Base-by-base conservation (phyloP, 2,329 filamentous ascomycete species). In the Cordyceps cateniannulata region DNA sequence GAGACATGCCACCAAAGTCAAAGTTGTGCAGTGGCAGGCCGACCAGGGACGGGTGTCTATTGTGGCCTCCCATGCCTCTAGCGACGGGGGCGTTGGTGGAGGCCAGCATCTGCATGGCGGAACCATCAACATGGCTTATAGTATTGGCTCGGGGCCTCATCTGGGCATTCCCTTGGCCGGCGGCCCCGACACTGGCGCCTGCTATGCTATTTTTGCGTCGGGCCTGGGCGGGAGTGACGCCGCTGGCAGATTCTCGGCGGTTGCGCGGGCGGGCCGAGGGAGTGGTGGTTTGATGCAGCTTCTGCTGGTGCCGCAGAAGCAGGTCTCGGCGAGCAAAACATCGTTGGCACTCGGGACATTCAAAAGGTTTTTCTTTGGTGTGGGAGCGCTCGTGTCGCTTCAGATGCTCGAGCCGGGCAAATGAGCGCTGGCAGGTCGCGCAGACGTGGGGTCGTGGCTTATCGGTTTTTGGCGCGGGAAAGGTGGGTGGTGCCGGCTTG, bases 371-470 rank as follows among this genome's bases (percentile, higher is more conserved):
- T 77, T 99, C 93, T 74, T 99, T 97, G 72, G 62, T 64, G 48
- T 64, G 62, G n/a, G 62, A 64, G 40, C 62, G 62, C 44, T 61
- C 58, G 47, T 64, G 62, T 38, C 62, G 89, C 79, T 99, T 99
- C 66, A 99, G 79, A 74, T 99, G 95, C 77, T 99, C 95, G 68
- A 99, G 79, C 63, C 95, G 87, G 62, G 95, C 95, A 74, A 99
- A 99, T 35, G 91, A 96, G 66, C 95, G 87, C 69, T 87, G 85
- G 75, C 95, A 99, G 52, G 93, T 98, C 45, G 81, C 86, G 78
- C 95, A 99, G 63, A 96, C 87, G 76, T 99, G 95, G 65, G 95
- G 95, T 65, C 93, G 86, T 61, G 95, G 95, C 79, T 98, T 99
- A 76, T 99, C 95, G 65, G 92, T 96, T 79, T 98, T 99, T 54